Base-by-base conservation (phyloP, 768 basidiomycete species). In the Aureoboletus auriporus region DNA sequence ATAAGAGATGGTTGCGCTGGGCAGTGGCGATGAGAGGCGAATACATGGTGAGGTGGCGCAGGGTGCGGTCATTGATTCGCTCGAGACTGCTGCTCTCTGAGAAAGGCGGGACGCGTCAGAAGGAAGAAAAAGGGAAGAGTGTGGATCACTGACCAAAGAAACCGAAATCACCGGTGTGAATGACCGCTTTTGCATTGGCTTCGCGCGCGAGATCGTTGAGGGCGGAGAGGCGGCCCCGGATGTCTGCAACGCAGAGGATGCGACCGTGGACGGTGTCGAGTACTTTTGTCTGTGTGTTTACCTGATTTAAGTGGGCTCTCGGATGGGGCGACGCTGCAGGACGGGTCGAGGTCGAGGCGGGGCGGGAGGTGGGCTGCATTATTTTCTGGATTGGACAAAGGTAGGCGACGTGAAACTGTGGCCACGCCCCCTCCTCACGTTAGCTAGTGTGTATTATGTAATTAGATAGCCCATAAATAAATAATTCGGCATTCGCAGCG, bases 121-220 rank as follows among this genome's bases (percentile, higher is more conserved):
- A 47, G 36, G 27, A 26, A 42, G 35, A 20, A 44, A 43, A 42
- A 41, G 47, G 34, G 37, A 47, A 6, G 40, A 36, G 47, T 34
- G 36, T 35, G 43, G 20, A 47, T 55, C 23, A 67, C 77, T 53
- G 56, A 85, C 90, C 92, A 68, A 95, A 96, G 72, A 99, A 96
- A 50, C 96, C 96, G 82, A 98, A 98, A 73, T 99, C 96, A 45
- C 96, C 96, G 0, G 94, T 95, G 66, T 98, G 95, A 50, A 99
- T 89, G 66, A 97, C 85, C 14, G 93, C 95, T 50, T 85, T 80
- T 20, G 93, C 96, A 62, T 89, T 86, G 49, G 82, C 83, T 57
- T 96, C 92, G 39, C 84, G 73, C 14, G 94, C 94, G 46, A 96
- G 81, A 68, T 90, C 82, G 67, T 97, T 97, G 63, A 99, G 79